Conservation (phyloP, 768 basidiomycete species). For the Phylloporus rhodoxanthus region DNA sequence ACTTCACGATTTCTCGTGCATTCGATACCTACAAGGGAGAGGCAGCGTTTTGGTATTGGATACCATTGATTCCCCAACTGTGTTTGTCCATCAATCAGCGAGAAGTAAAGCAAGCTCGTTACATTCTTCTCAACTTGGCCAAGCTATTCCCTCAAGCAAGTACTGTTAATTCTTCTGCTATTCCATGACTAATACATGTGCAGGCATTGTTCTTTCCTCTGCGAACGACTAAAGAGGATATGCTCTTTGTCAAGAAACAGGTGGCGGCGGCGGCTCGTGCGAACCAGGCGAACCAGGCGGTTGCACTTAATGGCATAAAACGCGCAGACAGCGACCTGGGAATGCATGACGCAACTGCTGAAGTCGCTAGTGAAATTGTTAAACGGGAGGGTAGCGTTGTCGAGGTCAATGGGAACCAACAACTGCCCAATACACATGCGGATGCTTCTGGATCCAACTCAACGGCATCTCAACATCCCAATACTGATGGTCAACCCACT, state of each 20-base stretch:
- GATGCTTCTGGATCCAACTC: constrained; percentile 15
- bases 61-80: constrained; percentile 92
- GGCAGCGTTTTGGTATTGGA: constrained; percentile 98
- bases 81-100: constrained; percentile 83
- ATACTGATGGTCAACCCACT: constrained; percentile 19
- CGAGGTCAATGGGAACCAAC: constrained; percentile 27
- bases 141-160: constrained; percentile 88
- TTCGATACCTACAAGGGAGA: constrained; percentile 97
- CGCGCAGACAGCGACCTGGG: constrained; percentile 28
- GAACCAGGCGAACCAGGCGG: constrained; percentile 31
- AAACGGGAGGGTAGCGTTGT: constrained; percentile 17
- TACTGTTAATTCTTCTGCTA: constrained; percentile 2
- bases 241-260: constrained; percentile 43
- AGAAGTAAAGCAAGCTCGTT: constrained; percentile 89
- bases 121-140: constrained; percentile 83
- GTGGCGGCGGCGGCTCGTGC: constrained; percentile 32
- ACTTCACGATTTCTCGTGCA: constrained; percentile 64
- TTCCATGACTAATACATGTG: constrained; percentile 5
- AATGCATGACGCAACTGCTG: constrained; percentile 26
- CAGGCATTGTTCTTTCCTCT: constrained; percentile 95
- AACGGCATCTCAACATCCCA: constrained; percentile 9
- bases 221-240: constrained; percentile 77
- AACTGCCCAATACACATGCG: constrained; percentile 8
- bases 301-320: constrained; percentile 21
- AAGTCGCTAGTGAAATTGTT: constrained; percentile 23